Evolutionary conservation across 2,329 filamentous ascomycete species (phyloP), one percentile per base, ranked within the genome.

Genomic region (Microsporum audouinii): DNA sequence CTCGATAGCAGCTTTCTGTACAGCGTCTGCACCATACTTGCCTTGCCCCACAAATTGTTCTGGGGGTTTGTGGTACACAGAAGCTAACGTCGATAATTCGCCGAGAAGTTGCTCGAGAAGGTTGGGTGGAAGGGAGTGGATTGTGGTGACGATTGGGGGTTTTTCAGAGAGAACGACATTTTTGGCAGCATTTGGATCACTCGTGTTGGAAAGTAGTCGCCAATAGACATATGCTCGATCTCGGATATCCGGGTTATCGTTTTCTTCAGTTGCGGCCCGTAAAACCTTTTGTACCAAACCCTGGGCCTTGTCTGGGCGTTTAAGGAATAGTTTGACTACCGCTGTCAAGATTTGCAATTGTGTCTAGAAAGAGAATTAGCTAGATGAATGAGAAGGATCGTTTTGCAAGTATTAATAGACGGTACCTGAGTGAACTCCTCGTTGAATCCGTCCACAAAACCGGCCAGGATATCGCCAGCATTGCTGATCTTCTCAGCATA

Each of bases 401-500:
- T 39, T 29, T 41, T 17, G 3, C 3, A 31, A 34, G 58, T 29
- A 23, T 10, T 17, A 8, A 17, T 29, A 23, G 55, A 34, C 63
- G 3, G n/a, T 56, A 89, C 88, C 80, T 95, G 92, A 59, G 91
- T 94, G 71, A 96, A 97, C 73, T 99, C 94, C 72, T 97, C 94
- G 73, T 88, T 88, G 73, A 99, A 97, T 0, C 86, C 87, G 61
- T 97, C 94, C 10, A 96, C 92, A 70, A 99, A 99, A 17, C 88
- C 86, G 59, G 85, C 82, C 62, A 99, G 76, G 64, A 99, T 97
- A 67, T 97, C 90, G 65, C 91, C 91, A n/a, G 94, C 94, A 69
- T 99, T 97, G 77, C 84, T 95, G 70, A 99, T 99, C 80, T 99
- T 99, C 78, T 99, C 94, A 0, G 94, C 94, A 72, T 99, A 99